Evolutionary conservation across 805 yeast genomes (phyloP).

Genomic region (Spathaspora sp.): DNA sequence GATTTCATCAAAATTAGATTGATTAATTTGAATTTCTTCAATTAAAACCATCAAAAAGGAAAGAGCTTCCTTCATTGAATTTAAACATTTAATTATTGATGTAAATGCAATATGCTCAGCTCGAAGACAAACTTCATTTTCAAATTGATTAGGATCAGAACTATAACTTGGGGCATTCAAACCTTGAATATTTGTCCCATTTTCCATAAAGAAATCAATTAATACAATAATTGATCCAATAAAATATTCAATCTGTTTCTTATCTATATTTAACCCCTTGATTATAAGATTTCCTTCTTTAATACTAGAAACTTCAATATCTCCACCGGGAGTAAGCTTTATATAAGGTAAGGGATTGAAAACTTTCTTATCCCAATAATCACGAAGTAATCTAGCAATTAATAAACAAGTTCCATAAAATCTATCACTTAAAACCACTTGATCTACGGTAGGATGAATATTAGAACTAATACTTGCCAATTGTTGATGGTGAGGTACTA

Average conservation of each 20-base stretch:
- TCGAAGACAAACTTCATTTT: slow-evolving; percentile 69
- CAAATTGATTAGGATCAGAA: slow-evolving; percentile 45
- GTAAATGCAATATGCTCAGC: slow-evolving; percentile 90
- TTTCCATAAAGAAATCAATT: slow-evolving; percentile 65
- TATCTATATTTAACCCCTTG: slow-evolving; percentile 43
- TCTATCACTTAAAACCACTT: slow-evolving; percentile 86
- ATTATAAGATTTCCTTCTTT: slow-evolving; percentile 44
- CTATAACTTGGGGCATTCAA: slow-evolving; percentile 54
- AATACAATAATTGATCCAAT: slow-evolving; percentile 68
- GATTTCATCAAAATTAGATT: slow-evolving; percentile 54
- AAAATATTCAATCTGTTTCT: slow-evolving; percentile 59
- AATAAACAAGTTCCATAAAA: slow-evolving; percentile 84
- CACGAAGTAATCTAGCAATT: slow-evolving; percentile 73
- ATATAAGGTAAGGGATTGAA: slow-evolving; percentile 47
- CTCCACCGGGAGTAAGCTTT: slow-evolving; percentile 35
- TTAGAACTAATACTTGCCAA: slow-evolving; percentile 10
- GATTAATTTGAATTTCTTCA: slow-evolving; percentile 57
- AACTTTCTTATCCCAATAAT: slow-evolving; percentile 72
- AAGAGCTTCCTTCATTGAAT: slow-evolving; percentile 81
- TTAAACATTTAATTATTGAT: slow-evolving; percentile 69
- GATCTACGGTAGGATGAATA: slow-evolving; percentile 48
- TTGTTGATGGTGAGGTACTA: slow-evolving; percentile 11
- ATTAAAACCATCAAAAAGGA: slow-evolving; percentile 80
- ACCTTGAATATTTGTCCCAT: slow-evolving; percentile 60
- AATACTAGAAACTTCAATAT: slow-evolving; percentile 32